These are phyloP conservation scores for Leccinum subgranulosum DNA, from an alignment of 768 basidiomycete species.

Conservation along the genomic window DNA sequence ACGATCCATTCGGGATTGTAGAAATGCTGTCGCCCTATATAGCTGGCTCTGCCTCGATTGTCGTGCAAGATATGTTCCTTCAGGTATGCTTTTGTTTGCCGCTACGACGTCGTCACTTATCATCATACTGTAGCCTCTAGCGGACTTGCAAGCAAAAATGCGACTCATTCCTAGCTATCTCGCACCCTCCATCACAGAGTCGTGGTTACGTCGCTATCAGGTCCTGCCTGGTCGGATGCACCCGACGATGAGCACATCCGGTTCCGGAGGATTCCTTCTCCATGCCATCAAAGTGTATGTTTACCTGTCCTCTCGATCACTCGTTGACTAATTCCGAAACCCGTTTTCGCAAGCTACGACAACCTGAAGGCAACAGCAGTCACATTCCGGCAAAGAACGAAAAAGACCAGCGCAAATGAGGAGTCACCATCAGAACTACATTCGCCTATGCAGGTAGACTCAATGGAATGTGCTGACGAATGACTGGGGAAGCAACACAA, in stretches of 20 bases:
- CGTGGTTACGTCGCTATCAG: conserved; percentile 89
- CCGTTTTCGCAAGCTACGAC: conserved; percentile 48
- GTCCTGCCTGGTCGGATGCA: conserved; percentile 96
- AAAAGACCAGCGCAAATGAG: conserved; percentile 14
- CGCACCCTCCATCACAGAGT: conserved; percentile 77
- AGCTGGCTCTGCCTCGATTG: conserved; percentile 81
- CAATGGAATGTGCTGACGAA: conserved; percentile 1
- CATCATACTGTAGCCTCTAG: conserved; percentile 52
- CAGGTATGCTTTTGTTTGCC: conserved; percentile 46
- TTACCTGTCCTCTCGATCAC: not conserved
- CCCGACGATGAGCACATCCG: conserved; percentile 89
- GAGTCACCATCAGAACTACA: conserved; percentile 1
- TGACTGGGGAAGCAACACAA: not conserved
- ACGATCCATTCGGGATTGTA: conserved; percentile 81
- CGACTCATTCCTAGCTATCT: conserved; percentile 66
- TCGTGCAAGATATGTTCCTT: conserved; percentile 79
- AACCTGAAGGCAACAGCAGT: conserved; percentile 60
- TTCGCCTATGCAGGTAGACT: conserved; percentile 18
- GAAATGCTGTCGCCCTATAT: conserved; percentile 73
- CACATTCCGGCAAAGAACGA: conserved; percentile 41
- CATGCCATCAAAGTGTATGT: conserved; percentile 83
- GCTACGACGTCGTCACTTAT: conserved; percentile 5
- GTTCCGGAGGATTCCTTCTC: conserved; percentile 85
- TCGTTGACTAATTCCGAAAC: not conserved
- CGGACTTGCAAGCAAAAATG: conserved; percentile 71